These are phyloP conservation scores for Cutaneotrichosporon cutaneum DNA, from an alignment of 1,284 basidiomycete genomes.

Conservation along the genomic window DNA sequence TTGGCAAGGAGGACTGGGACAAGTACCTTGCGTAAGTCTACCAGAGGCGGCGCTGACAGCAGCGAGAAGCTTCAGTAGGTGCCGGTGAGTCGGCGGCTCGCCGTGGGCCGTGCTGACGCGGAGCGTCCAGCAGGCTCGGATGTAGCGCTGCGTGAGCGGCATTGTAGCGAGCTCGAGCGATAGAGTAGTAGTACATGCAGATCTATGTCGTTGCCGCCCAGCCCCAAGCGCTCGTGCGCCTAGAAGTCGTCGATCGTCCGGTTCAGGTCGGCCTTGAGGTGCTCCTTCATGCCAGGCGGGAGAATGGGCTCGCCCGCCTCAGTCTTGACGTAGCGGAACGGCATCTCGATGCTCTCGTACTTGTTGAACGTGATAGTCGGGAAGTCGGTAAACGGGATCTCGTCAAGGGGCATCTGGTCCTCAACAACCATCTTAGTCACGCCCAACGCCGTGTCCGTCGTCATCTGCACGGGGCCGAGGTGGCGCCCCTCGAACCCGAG, in stretches of 20 bases:
- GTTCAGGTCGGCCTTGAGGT: conserved; percentile 79
- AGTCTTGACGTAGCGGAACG: conserved; percentile 67
- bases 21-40: conserved; percentile 63
- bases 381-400: conserved; percentile 71
- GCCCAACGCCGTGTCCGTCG: conserved; percentile 92
- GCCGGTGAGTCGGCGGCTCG: background rate
- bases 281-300: conserved; percentile 82
- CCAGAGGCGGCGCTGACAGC: background rate
- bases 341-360: conserved; percentile 89
- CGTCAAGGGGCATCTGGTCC: conserved; percentile 62
- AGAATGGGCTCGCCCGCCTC: conserved; percentile 63
- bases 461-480: conserved; percentile 89
- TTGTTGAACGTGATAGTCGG: conserved; percentile 82
- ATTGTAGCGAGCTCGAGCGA: too few relatives aligned
- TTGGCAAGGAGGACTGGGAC: conserved; percentile 79
- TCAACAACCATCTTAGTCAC: conserved; percentile 86
- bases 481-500: conserved; percentile 83
- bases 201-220: background rate
- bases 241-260: conserved; percentile 68
- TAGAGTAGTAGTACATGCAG: conserved; percentile 7
- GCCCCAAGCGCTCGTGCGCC: too few relatives aligned
- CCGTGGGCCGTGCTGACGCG: background rate
- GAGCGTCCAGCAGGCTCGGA: background rate
- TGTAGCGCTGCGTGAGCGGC: too few relatives aligned
- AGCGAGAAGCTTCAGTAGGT: conserved; percentile 21